Conservation (phyloP, 2,329 filamentous ascomycete species). For the Colletotrichum sansevieriae region DNA sequence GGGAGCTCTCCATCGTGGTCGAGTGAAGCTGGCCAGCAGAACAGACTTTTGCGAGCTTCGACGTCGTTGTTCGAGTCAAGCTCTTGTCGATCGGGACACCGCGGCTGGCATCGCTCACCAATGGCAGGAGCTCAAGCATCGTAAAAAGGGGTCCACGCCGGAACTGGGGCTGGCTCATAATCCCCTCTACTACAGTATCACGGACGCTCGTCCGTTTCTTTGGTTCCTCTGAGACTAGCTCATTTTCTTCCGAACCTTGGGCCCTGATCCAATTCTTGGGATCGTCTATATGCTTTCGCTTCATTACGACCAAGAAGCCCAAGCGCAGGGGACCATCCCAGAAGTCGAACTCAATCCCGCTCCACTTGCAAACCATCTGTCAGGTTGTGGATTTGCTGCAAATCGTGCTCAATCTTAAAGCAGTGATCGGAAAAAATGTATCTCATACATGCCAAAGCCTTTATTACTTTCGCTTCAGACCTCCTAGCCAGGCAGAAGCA, state of each 20-base stretch:
- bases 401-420: constrained; percentile 20
- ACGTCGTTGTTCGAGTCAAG: constrained; percentile 35
- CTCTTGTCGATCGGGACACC: constrained; percentile 23
- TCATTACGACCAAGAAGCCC: constrained; percentile 18
- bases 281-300: constrained; percentile 17
- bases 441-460: constrained; percentile 28
- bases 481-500: constrained; percentile 2
- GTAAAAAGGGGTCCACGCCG: constrained; percentile 22
- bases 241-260: constrained; percentile 27
- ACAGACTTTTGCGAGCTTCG: constrained; percentile 8
- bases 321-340: constrained; percentile 30
- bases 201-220: constrained; percentile 35
- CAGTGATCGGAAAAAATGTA: constrained; percentile 28
- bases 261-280: constrained; percentile 23
- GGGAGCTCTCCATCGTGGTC: constrained; percentile 15
- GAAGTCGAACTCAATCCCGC: constrained; percentile 20
- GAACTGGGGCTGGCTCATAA: background rate
- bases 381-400: constrained; percentile 8
- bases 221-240: constrained; percentile 13
- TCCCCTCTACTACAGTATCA: constrained; percentile 25
- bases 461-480: constrained; percentile 8
- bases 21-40: constrained; percentile 12
- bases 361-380: constrained; percentile 20
- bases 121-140: background rate
- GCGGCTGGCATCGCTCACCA: constrained; percentile 20